Evolutionary conservation across 139 green algal species (phyloP).

Genomic region (Coccomyxa sp.): DNA sequence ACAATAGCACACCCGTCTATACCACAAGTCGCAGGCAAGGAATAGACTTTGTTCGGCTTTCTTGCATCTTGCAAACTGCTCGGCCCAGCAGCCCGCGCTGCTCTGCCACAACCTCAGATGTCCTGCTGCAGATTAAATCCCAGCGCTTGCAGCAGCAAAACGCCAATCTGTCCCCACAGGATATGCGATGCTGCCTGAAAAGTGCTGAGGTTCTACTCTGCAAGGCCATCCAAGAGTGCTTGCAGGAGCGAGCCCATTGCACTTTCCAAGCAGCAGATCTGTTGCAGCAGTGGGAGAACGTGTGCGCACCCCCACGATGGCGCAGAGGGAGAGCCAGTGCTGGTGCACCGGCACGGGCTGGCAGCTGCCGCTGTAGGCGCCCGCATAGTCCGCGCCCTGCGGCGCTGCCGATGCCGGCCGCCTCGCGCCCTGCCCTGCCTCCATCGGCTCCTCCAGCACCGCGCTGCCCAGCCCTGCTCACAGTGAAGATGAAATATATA

Average conservation of each 20-base stretch:
- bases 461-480: not conserved
- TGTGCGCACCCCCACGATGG: slow-evolving; percentile 4
- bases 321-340: slow-evolving; percentile 31
- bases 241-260: not conserved
- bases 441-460: not conserved
- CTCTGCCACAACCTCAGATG: not conserved
- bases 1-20: not conserved
- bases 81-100: not conserved
- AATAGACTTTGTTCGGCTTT: not conserved
- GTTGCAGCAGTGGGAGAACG: not conserved
- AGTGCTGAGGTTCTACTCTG: too few relatives aligned
- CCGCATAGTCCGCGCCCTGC: slow-evolving; percentile 17
- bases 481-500: not conserved
- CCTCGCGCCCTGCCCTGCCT: not conserved
- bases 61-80: not conserved
- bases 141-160: too few relatives aligned
- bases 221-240: not conserved
- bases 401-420: not conserved
- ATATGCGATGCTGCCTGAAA: too few relatives aligned
- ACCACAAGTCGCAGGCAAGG: not conserved
- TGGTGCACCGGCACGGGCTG: slow-evolving; percentile 15
- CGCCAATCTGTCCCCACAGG: too few relatives aligned
- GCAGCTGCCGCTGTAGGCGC: slow-evolving; percentile 24
- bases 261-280: not conserved
- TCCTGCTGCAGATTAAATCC: not conserved